A percentile compares a stretch with the other conserved stretches of the same genome.
Conservation (phyloP, 805 yeast species). For the Blastobotrys muscicola region DNA sequence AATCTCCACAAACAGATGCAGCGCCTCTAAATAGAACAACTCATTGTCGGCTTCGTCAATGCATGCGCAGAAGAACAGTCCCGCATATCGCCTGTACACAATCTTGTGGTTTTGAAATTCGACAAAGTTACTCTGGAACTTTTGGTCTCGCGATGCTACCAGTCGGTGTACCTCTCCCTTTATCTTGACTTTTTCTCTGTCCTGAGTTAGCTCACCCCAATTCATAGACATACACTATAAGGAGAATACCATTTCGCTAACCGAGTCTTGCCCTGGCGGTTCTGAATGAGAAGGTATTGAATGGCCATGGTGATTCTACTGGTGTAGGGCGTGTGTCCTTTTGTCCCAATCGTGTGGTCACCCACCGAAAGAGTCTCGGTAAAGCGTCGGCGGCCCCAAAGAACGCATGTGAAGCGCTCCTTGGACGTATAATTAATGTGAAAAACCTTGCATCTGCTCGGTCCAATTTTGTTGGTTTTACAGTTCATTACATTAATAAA, state of each 20-base stretch:
- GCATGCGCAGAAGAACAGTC: conserved; percentile 78
- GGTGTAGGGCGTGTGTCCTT: too few relatives aligned
- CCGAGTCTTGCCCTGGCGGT: conserved; percentile 89
- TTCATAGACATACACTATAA: conserved; percentile 27
- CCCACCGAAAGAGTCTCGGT: too few relatives aligned
- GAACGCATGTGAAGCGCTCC: too few relatives aligned
- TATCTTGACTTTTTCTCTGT: conserved; percentile 37
- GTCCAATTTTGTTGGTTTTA: too few relatives aligned
- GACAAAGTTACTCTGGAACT: conserved; percentile 72
- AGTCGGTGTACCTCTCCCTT: conserved; percentile 66
- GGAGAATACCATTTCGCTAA: conserved; percentile 68
- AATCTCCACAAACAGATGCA: conserved; percentile 83
- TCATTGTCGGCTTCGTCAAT: conserved; percentile 77
- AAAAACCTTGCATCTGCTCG: too few relatives aligned
- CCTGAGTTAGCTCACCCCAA: conserved; percentile 18
- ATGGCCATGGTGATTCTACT: too few relatives aligned
- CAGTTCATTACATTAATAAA: too few relatives aligned
- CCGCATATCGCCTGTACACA: conserved; percentile 86
- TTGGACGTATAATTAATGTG: too few relatives aligned
- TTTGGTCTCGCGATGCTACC: conserved; percentile 75
- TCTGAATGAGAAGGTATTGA: conserved; percentile 72
- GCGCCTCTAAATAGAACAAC: conserved; percentile 68
- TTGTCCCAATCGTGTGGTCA: too few relatives aligned
- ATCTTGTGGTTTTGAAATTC: conserved; percentile 59
- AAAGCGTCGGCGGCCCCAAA: too few relatives aligned